These are phyloP conservation scores for Leccinellum luteum DNA, from an alignment of 768 basidiomycete genomes.

Conservation along the genomic window DNA sequence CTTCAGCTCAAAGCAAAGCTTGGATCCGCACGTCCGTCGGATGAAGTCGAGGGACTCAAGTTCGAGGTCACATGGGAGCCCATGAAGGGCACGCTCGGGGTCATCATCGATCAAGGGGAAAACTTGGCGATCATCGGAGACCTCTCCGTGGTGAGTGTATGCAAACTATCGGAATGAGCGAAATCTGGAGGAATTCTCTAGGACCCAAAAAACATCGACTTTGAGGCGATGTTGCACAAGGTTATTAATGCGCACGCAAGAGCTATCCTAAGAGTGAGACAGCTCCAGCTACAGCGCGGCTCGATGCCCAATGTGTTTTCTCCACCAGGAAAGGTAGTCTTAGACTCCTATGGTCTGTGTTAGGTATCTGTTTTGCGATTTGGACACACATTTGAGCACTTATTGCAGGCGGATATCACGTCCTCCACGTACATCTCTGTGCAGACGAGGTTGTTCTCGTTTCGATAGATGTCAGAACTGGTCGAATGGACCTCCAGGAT, in stretches of 20 bases:
- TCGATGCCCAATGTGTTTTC: slow-evolving; percentile 58
- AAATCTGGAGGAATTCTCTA: slow-evolving; percentile 16
- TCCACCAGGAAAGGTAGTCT: slow-evolving; percentile 52
- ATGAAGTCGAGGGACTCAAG: slow-evolving; percentile 67
- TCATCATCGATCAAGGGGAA: slow-evolving; percentile 50
- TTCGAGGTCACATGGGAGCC: slow-evolving; percentile 82
- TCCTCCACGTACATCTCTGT: slow-evolving; percentile 68
- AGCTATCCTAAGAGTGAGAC: slow-evolving; percentile 57
- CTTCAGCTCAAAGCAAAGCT: slow-evolving; percentile 66
- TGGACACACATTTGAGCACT: slow-evolving; percentile 2
- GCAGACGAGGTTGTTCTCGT: slow-evolving; percentile 75
- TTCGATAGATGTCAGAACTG: slow-evolving; percentile 77
- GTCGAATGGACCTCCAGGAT: slow-evolving; percentile 74
- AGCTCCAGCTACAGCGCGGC: slow-evolving; percentile 51
- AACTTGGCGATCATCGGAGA: slow-evolving; percentile 39
- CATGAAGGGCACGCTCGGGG: slow-evolving; percentile 62
- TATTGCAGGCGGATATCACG: slow-evolving; percentile 48
- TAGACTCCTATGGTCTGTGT: slow-evolving; percentile 55
- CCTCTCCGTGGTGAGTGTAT: slow-evolving; percentile 55
- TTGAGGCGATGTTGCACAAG: slow-evolving; percentile 62
- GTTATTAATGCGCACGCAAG: slow-evolving; percentile 67
- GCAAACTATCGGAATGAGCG: neutral
- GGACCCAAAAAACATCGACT: slow-evolving; percentile 71
- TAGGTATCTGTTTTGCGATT: neutral
- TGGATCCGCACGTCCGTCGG: slow-evolving; percentile 54